These are phyloP conservation scores for Vitellaria paradoxa DNA, from an alignment of 179 eudicot genomes.

Conservation along the genomic window DNA sequence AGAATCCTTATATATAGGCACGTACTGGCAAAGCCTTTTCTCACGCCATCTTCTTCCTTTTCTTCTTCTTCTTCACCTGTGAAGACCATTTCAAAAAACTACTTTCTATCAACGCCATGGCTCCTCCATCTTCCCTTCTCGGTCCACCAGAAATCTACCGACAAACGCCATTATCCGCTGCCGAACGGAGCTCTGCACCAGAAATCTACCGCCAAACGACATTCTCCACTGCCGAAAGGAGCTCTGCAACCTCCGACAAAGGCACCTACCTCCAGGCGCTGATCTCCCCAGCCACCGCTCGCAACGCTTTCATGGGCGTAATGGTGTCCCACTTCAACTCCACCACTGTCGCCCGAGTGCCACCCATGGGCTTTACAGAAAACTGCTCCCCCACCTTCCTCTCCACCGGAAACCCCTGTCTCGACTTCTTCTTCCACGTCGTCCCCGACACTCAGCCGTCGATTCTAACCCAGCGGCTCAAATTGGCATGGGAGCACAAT, in stretches of 20 bases:
- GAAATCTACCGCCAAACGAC: not conserved
- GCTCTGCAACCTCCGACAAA: not conserved
- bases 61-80: no score
- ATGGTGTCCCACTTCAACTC: conserved; percentile 8
- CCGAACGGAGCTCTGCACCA: not conserved
- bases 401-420: conserved; percentile 15
- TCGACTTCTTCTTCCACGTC: conserved; percentile 15
- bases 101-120: not conserved
- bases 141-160: conserved; percentile 9
- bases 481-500: conserved; percentile 36
- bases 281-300: not conserved
- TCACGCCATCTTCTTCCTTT: no score
- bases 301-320: not conserved
- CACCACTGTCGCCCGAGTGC: not conserved
- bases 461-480: not conserved
- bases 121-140: conserved; percentile 2
- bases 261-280: no score
- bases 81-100: no score
- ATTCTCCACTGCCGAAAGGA: no score
- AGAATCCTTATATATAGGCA: no score
- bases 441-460: not conserved
- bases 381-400: not conserved
- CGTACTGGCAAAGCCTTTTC: no score
- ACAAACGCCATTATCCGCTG: not conserved
- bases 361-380: conserved; percentile 12